Conservation (phyloP, 225 moss, liverwort and hornwort genomes). For the Marchantia polymorpha region DNA sequence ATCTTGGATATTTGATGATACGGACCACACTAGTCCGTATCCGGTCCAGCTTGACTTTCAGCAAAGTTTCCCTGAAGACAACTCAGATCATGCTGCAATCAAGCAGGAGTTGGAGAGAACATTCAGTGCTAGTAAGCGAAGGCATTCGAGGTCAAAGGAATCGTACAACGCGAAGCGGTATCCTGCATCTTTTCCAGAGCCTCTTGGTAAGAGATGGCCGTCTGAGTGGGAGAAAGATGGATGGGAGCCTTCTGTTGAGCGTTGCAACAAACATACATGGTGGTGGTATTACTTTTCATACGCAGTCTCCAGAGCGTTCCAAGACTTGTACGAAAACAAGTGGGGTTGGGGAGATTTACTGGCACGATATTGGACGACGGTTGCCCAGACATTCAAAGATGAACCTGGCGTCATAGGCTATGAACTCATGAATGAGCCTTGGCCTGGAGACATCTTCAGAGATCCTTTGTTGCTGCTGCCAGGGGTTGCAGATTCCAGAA, state of each 20-base stretch:
- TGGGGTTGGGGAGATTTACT: slow-evolving; percentile 56
- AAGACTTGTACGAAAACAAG: slow-evolving; percentile 70
- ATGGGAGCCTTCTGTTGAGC: slow-evolving; percentile 58
- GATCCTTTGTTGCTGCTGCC: slow-evolving; percentile 67
- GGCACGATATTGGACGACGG: slow-evolving; percentile 44
- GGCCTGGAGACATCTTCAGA: slow-evolving; percentile 67
- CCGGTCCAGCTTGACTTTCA: neutral
- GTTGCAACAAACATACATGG: slow-evolving; percentile 64
- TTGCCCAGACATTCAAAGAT: slow-evolving; percentile 51
- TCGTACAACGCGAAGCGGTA: slow-evolving; percentile 22
- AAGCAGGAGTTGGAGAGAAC: neutral
- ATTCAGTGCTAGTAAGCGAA: neutral
- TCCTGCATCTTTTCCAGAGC: slow-evolving; percentile 72
- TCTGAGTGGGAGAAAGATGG: slow-evolving; percentile 46
- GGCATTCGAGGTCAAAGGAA: neutral
- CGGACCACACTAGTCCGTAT: neutral
- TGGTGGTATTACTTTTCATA: slow-evolving; percentile 79
- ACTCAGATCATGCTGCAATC: neutral
- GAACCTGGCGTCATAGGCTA: slow-evolving; percentile 72
- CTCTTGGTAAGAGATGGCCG: slow-evolving; percentile 59
- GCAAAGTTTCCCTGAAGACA: neutral
- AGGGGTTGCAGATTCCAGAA: slow-evolving; percentile 65
- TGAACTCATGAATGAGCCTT: slow-evolving; percentile 86
- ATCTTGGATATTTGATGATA: slow-evolving; percentile 61
- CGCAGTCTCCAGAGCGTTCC: slow-evolving; percentile 75